Conservation (phyloP, 2,329 filamentous ascomycete genomes). For the Cladosporium velox region DNA sequence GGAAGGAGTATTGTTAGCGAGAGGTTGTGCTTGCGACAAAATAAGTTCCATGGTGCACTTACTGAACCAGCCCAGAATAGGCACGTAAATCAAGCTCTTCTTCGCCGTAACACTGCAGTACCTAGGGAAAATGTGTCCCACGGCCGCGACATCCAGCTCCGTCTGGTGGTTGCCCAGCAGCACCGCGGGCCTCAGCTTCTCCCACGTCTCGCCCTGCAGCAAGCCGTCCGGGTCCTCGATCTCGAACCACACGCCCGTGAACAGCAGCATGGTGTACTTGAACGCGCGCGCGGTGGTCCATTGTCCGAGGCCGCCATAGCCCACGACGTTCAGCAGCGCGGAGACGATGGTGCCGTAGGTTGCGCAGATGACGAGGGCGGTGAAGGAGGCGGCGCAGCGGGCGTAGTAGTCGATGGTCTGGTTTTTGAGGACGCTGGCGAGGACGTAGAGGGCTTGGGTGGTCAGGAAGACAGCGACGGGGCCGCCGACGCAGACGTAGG, state of each 20-base stretch:
- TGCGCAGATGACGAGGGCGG: constrained; percentile 50
- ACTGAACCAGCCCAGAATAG: constrained; percentile 93
- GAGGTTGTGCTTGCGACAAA: constrained; percentile 17
- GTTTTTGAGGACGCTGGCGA: constrained; percentile 35
- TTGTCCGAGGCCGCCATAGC: constrained; percentile 76
- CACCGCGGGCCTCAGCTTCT: constrained; percentile 72
- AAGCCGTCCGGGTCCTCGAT: constrained; percentile 65
- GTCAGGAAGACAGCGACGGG: constrained; percentile 30
- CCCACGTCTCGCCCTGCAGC: constrained; percentile 44
- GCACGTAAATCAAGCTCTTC: constrained; percentile 73
- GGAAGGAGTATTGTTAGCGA: no score
- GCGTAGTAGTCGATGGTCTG: constrained; percentile 62
- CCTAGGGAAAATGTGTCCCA: constrained; percentile 84
- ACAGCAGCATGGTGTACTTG: constrained; percentile 72
- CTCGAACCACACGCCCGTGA: constrained; percentile 76
- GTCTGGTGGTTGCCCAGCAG: constrained; percentile 92
- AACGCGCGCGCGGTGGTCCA: constrained; percentile 81
- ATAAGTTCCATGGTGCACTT: constrained; percentile 31
- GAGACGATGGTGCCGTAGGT: constrained; percentile 76
- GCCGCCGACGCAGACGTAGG: constrained; percentile 24
- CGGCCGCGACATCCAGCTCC: constrained; percentile 90
- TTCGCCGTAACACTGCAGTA: constrained; percentile 95
- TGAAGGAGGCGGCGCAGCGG: constrained; percentile 55
- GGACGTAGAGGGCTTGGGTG: constrained; percentile 37
- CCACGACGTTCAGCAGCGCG: constrained; percentile 68